A percentile compares a stretch with the other conserved stretches of the same genome.
These are phyloP conservation scores for Neurospora discreta DNA, from an alignment of 495 filamentous ascomycete species.

Conservation along the genomic window DNA sequence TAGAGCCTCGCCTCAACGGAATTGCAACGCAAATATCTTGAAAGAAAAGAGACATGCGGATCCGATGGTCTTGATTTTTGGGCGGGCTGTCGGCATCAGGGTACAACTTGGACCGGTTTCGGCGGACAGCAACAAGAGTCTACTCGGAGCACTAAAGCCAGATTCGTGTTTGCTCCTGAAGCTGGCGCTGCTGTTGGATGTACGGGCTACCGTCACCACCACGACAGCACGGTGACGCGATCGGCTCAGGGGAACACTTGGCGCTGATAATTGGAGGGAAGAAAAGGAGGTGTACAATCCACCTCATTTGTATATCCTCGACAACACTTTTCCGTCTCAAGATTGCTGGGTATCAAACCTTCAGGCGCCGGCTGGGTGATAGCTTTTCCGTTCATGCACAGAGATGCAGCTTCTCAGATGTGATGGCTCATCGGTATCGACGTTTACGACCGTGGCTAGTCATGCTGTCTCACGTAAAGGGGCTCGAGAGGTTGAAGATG, in stretches of 20 bases:
- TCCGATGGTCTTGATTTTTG: not conserved
- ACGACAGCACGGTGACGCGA: not conserved
- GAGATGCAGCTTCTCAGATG: not conserved
- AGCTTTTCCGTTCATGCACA: not conserved
- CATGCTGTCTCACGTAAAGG: not conserved
- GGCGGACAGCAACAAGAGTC: not conserved
- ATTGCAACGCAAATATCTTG: conserved; percentile 13
- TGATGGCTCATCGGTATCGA: not conserved
- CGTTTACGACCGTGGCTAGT: not conserved
- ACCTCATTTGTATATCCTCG: not conserved
- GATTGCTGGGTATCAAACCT: not conserved
- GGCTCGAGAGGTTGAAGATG: not conserved
- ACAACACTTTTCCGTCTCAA: not conserved
- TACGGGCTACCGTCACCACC: not conserved
- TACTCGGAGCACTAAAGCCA: not conserved
- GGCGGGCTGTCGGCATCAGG: not conserved
- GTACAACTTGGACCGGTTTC: not conserved
- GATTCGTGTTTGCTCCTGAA: not conserved
- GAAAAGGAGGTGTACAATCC: not conserved
- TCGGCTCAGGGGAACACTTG: not conserved
- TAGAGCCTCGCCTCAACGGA: conserved; percentile 22
- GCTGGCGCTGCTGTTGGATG: not conserved
- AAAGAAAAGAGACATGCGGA: not conserved
- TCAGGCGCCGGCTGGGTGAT: not conserved
- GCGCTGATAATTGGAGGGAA: not conserved